phyloP scores from a whole-genome alignment of 1,284 basidiomycete genomes.

The Ceratobasidium sp. region DNA sequence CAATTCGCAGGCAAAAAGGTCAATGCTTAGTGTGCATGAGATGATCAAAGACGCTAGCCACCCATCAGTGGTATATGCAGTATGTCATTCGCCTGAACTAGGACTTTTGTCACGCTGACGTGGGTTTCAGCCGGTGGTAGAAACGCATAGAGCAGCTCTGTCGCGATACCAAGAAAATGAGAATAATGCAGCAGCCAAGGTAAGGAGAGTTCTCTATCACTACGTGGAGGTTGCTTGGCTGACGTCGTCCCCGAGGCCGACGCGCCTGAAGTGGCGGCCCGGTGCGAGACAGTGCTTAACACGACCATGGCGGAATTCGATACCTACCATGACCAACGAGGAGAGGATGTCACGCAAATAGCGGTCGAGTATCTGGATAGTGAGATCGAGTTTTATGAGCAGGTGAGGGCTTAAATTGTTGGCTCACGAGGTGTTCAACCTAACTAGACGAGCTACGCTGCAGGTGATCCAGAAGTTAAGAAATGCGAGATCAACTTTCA shows the following conservation, averaged over 20 bases:
- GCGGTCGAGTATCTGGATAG: slow-evolving; percentile 76
- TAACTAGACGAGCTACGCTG: not conserved
- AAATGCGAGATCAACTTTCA: slow-evolving; percentile 63
- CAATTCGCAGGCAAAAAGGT: slow-evolving; percentile 68
- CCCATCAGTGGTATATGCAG: slow-evolving; percentile 75
- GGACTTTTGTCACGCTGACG: not conserved
- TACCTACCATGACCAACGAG: slow-evolving; percentile 77
- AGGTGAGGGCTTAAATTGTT: slow-evolving; percentile 56
- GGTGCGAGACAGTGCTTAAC: slow-evolving; percentile 89
- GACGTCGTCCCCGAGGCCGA: not conserved
- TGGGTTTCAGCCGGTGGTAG: slow-evolving; percentile 66
- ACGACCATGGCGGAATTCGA: slow-evolving; percentile 89
- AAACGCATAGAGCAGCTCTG: slow-evolving; percentile 74
- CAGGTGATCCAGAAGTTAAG: slow-evolving; percentile 68
- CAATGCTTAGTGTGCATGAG: slow-evolving; percentile 78
- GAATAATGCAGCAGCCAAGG: not conserved
- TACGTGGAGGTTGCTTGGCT: no score
- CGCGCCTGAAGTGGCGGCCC: slow-evolving; percentile 64
- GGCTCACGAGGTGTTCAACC: not conserved
- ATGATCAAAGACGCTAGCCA: slow-evolving; percentile 77
- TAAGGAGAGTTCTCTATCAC: not conserved
- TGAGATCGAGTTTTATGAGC: slow-evolving; percentile 78
- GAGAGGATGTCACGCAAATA: slow-evolving; percentile 70
- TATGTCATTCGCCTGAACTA: slow-evolving; percentile 51
- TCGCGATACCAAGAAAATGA: slow-evolving; percentile 65